Evolutionary conservation across 2,329 filamentous ascomycete genomes (phyloP).

Genomic region (Calonectria hongkongensis): DNA sequence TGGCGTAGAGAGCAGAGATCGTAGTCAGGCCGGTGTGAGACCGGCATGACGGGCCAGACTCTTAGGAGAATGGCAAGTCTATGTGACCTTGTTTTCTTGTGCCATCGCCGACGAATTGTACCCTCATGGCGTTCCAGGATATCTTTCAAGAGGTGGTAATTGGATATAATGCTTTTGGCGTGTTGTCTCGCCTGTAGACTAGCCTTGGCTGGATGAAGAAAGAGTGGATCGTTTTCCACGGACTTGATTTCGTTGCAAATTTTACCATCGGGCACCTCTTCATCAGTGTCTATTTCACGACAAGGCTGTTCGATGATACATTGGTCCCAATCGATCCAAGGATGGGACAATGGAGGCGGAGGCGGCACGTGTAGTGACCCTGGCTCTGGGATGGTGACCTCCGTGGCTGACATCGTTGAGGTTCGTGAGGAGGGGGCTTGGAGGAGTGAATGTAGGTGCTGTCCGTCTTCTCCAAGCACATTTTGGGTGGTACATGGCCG

Average conservation of each 20-base stretch:
- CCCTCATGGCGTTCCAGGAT: slow-evolving; percentile 4
- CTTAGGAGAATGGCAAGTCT: not conserved
- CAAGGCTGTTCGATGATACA: not conserved
- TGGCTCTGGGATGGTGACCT: too few species aligned
- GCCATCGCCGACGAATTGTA: not conserved
- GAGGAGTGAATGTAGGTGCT: not conserved
- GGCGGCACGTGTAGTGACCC: not conserved
- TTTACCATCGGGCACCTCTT: not conserved
- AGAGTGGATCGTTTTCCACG: not conserved
- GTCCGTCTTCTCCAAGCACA: not conserved
- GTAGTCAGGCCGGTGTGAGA: slow-evolving; percentile 5
- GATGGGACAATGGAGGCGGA: not conserved
- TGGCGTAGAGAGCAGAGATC: not conserved
- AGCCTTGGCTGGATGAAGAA: not conserved
- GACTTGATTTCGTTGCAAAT: too few species aligned
- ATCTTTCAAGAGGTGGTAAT: not conserved
- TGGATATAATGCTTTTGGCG: not conserved
- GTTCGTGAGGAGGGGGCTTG: not conserved
- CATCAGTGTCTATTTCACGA: not conserved
- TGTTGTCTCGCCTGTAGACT: not conserved
- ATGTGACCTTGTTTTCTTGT: slow-evolving; percentile 6
- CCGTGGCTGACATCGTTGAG: not conserved
- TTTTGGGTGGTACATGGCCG: not conserved
- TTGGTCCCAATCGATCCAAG: not conserved
- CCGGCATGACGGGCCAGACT: slow-evolving; percentile 3